These are phyloP conservation scores for Stenogyne calaminthoides DNA, from an alignment of 305 asterid species.

Conservation along the genomic window DNA sequence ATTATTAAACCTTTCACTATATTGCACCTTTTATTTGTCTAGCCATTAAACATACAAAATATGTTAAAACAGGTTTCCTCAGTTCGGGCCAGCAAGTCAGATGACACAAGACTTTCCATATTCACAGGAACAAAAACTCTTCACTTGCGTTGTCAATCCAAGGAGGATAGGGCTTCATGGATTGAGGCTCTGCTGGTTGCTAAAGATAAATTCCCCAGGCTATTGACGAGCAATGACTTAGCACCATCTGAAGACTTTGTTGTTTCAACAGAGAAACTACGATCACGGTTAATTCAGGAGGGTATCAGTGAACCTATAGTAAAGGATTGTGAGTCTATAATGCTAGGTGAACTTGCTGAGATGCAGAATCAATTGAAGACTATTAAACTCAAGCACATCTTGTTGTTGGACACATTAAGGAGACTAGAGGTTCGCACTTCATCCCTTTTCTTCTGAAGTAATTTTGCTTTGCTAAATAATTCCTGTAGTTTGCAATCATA, in stretches of 20 bases:
- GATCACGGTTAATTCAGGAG: constrained; percentile 75
- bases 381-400: constrained; percentile 85
- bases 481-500: constrained; percentile 13
- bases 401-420: constrained; percentile 87
- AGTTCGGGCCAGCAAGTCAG: constrained; percentile 94
- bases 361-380: constrained; percentile 80
- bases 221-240: constrained; percentile 80
- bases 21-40: constrained; percentile 20
- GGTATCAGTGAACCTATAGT: constrained; percentile 65
- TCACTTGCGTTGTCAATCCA: constrained; percentile 87
- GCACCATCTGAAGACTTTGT: constrained; percentile 79
- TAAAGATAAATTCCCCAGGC: constrained; percentile 90
- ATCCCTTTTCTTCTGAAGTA: constrained; percentile 32
- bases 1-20: constrained; percentile 21
- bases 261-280: constrained; percentile 81
- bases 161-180: constrained; percentile 90
- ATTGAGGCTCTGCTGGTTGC: constrained; percentile 89
- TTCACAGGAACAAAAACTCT: constrained; percentile 97
- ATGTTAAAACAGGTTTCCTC: constrained; percentile 79
- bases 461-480: constrained; percentile 26
- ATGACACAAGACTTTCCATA: constrained; percentile 94
- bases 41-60: constrained; percentile 29
- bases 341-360: constrained; percentile 75
- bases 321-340: constrained; percentile 83
- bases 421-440: constrained; percentile 74